Conservation (phyloP, 2,329 filamentous ascomycete genomes). For the Hymenoscyphus fructigenus region DNA sequence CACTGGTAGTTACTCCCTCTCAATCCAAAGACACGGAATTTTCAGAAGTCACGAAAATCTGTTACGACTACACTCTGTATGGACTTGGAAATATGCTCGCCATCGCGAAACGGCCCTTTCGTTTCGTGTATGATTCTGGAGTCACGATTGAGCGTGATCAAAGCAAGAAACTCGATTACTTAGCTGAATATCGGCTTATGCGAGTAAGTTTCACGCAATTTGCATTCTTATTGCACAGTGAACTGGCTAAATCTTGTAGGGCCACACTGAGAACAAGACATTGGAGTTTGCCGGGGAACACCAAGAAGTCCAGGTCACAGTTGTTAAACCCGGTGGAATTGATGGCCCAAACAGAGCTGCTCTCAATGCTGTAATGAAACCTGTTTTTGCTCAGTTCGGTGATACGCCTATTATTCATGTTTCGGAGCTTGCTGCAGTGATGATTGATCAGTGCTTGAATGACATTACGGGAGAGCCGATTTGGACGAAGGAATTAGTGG, state of each 20-base stretch:
- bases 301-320: slow-evolving; percentile 39
- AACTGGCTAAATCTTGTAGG: neutral
- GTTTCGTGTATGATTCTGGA: slow-evolving; percentile 51
- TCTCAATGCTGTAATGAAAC: neutral
- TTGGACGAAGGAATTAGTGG: neutral
- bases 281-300: slow-evolving; percentile 43
- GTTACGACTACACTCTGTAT: slow-evolving; percentile 39
- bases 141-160: slow-evolving; percentile 44
- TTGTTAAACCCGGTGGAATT: slow-evolving; percentile 46
- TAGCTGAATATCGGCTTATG: slow-evolving; percentile 45
- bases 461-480: neutral
- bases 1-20: slow-evolving; percentile 43
- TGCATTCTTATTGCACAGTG: neutral
- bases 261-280: slow-evolving; percentile 27
- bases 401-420: neutral
- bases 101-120: slow-evolving; percentile 38
- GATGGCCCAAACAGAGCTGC: slow-evolving; percentile 27
- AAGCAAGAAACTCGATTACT: slow-evolving; percentile 40
- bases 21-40: slow-evolving; percentile 35
- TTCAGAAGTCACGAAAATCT: slow-evolving; percentile 42
- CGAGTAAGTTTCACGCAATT: slow-evolving; percentile 39
- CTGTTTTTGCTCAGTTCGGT: neutral
- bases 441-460: slow-evolving; percentile 5
- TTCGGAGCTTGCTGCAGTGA: neutral
- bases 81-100: slow-evolving; percentile 39